Evolutionary conservation across 768 basidiomycete genomes (phyloP), one percentile per base, ranked within the genome.

Genomic region (Termitomyces sp.): DNA sequence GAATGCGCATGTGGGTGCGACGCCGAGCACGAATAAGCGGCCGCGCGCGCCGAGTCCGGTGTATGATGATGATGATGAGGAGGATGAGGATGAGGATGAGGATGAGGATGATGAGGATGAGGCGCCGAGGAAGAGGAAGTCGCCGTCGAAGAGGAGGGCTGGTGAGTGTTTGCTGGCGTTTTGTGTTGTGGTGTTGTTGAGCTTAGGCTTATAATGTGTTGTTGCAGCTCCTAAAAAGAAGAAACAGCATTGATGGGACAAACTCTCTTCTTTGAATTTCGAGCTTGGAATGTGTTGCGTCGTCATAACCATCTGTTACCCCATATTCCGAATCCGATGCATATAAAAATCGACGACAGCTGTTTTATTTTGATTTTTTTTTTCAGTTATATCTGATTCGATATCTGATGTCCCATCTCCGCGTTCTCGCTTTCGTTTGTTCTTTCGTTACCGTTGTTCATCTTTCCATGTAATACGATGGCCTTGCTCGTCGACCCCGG

Each of bases 111-210:
- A 53, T 12, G 61, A 56, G 2, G 50, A 59, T 43, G 58, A 69
- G 13, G 61, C 52, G 48, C 83, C 82, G 70, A 73, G 82, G 58
- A 84, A 83, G 35, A 72, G 71, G 48, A 54, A 41, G 52, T 54
- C 52, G 40, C 52, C 52, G 38, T 28, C 23, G 13, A 62, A 69
- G 61, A 72, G 70, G 49, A 67, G 76, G 28, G 69, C 70, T 26
- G 73, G 81, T 81, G 61, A 64, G 77, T 57, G 32, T 16, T 30
- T 23, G 0, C 49, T n/a, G 58, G 40, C 53, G 58, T 5, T 41
- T 4, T 20, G 30, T 0, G 28, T 14, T 16, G 14, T 4, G 28
- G 14, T 30, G 12, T 20, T 20, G 35, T 16, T 40, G 18, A 32
- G 10, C 40, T 48, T 4, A 20, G 23, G 23, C 48, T 18, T 9